Evolutionary conservation across 129 eudicot genomes (phyloP).

Genomic region (Lactuca saligna): DNA sequence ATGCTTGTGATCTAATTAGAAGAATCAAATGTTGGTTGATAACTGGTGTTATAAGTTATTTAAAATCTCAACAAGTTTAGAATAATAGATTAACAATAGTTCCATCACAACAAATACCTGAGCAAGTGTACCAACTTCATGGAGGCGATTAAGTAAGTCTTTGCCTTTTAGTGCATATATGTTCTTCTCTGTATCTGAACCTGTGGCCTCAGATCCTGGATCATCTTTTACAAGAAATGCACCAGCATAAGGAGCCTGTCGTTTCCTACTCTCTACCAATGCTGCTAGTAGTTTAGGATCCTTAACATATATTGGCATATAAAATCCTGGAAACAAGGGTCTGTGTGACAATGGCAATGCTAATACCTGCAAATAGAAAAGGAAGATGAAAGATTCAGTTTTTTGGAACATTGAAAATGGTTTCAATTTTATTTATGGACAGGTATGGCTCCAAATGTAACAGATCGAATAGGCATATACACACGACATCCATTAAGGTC

Average conservation of each 20-base stretch:
- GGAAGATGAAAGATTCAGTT: background rate
- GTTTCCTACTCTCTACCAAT: constrained; percentile 73
- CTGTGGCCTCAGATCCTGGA: constrained; percentile 51
- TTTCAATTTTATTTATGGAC: background rate
- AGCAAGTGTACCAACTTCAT: constrained; percentile 95
- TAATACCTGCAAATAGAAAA: constrained; percentile 64
- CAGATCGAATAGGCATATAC: background rate
- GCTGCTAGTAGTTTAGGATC: constrained; percentile 94
- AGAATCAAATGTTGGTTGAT: constrained; percentile 15
- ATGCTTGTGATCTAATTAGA: constrained; percentile 72
- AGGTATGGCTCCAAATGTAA: background rate
- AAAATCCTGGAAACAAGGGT: constrained; percentile 93
- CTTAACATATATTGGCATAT: constrained; percentile 96
- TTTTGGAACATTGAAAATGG: background rate
- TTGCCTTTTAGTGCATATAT: constrained; percentile 80
- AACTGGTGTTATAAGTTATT: background rate
- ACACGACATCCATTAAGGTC: too few species aligned
- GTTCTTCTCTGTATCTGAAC: constrained; percentile 70
- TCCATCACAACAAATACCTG: constrained; percentile 55
- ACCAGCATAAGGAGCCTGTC: constrained; percentile 97
- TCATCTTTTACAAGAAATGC: constrained; percentile 95
- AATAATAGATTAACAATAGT: background rate
- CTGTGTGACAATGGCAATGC: constrained; percentile 87
- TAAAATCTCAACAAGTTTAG: background rate
- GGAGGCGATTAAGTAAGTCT: constrained; percentile 82